Base-by-base conservation (phyloP, 768 basidiomycete species). In the Mycena vulgaris region DNA sequence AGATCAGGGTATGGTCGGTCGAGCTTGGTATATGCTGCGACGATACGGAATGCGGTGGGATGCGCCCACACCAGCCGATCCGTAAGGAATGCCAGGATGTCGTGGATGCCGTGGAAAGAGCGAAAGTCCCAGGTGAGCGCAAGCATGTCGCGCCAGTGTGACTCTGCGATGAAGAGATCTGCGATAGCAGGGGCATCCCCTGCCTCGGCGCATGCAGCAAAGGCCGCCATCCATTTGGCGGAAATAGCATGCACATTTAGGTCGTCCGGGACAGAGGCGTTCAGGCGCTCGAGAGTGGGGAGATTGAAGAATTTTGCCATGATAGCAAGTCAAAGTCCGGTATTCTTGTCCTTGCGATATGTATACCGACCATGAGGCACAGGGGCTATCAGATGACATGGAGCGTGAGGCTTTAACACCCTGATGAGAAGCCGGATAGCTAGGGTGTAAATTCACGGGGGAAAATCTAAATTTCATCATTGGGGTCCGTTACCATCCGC, bases 51-150 rank as follows among this genome's bases (percentile, higher is more conserved):
- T 13, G 78, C 77, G 5, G 74, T 62, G 27, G 80, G 68, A 53
- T 76, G 61, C 5, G 79, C 64, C 3, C 33, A 23, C 7, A 37
- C 63, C n/a, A 91, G 80, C 28, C 88, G 85, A 57, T 87, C 87
- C 6, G n/a, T n/a, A n/a, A n/a, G n/a, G n/a, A n/a, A n/a, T n/a
- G 69, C n/a, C 40, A 90, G 83, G 75, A 90, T 86, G 27, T 76
- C 74, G 4, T 64, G 75, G 45, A 92, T 86, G 10, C 87, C 83
- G 70, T 86, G 82, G 74, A 92, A 87, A 10, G 89, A 88, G 42
- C 89, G 86, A 53, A 90, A 86, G 66, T 89, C 84, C 89, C 89
- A 91, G n/a, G 90, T 91, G 62, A 92, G 81, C 0, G 88, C 84
- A n/a, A 90, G 84, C 59, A 87, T 81, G 71, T 92, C 90, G 17